Evolutionary conservation across 306 rosid genomes (phyloP).

Genomic region (Cucurbita pepo): DNA sequence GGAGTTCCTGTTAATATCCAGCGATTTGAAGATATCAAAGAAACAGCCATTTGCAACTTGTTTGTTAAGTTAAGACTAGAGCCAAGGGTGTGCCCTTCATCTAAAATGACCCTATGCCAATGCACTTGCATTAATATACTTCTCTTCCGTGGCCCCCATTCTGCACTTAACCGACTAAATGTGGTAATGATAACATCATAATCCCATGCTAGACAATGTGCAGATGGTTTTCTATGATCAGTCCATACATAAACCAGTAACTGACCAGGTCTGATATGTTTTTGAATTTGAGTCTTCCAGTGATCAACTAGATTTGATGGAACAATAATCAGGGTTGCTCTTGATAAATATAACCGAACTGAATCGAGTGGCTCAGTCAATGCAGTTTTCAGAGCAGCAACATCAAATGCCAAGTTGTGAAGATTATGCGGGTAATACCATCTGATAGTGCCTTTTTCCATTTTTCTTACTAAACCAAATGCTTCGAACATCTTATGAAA

Average conservation of each 20-base stretch:
- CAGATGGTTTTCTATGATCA: slow-evolving; percentile 59
- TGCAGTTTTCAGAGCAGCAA: slow-evolving; percentile 70
- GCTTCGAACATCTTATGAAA: slow-evolving; percentile 60
- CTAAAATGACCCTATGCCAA: slow-evolving; percentile 87
- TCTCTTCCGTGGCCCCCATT: slow-evolving; percentile 67
- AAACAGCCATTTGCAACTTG: slow-evolving; percentile 93
- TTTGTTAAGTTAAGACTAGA: slow-evolving; percentile 78
- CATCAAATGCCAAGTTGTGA: slow-evolving; percentile 64
- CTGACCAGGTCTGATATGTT: slow-evolving; percentile 68
- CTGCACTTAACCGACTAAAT: slow-evolving; percentile 83
- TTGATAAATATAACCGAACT: slow-evolving; percentile 63
- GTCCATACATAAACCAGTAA: slow-evolving; percentile 57
- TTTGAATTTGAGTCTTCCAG: slow-evolving; percentile 86
- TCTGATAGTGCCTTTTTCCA: slow-evolving; percentile 46
- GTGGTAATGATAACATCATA: slow-evolving; percentile 89
- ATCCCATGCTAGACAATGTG: slow-evolving; percentile 91
- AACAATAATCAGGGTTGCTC: slow-evolving; percentile 85
- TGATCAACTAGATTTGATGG: slow-evolving; percentile 85
- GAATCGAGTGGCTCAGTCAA: slow-evolving; percentile 63
- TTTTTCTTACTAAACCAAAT: slow-evolving; percentile 61
- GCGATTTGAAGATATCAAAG: slow-evolving; percentile 79
- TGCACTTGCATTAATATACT: slow-evolving; percentile 76
- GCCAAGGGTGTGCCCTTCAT: slow-evolving; percentile 98
- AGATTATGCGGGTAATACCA: slow-evolving; percentile 78
- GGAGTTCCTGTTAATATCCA: slow-evolving; percentile 99